Conservation (phyloP, 2,329 filamentous ascomycete genomes). For the Ophiostoma himal-ulmi region DNA sequence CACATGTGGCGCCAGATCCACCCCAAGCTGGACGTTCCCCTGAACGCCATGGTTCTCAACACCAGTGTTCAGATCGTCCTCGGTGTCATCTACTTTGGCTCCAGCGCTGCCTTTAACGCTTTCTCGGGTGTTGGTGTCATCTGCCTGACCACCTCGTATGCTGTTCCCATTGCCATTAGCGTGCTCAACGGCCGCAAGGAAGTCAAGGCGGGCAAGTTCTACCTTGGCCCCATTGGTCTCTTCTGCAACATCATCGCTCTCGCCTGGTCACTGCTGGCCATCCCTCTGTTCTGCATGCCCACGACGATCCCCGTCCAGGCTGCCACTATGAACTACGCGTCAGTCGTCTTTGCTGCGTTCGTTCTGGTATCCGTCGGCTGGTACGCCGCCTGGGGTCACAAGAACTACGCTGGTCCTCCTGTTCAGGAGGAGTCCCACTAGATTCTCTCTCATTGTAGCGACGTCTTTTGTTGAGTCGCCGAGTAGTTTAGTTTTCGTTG, state of each 20-base stretch:
- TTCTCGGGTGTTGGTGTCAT: constrained; percentile 11
- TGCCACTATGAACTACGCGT: constrained; percentile 13
- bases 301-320: constrained; percentile 6
- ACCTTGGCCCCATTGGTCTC: constrained; percentile 10
- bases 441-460: not conserved
- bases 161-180: constrained; percentile 10
- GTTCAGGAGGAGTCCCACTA: constrained; percentile 1
- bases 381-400: constrained; percentile 14
- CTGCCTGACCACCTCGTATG: constrained; percentile 16
- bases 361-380: constrained; percentile 7
- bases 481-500: not conserved
- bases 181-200: constrained; percentile 6
- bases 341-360: constrained; percentile 12
- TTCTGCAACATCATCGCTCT: constrained; percentile 12
- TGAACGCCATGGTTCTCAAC: constrained; percentile 15
- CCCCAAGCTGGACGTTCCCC: constrained; percentile 12
- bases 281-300: constrained; percentile 15
- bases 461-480: not conserved
- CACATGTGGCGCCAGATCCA: constrained; percentile 11
- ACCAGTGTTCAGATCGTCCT: constrained; percentile 6
- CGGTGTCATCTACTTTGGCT: constrained; percentile 16
- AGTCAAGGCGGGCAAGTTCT: constrained; percentile 11
- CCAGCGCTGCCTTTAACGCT: constrained; percentile 13
- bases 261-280: constrained; percentile 12
- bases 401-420: constrained; percentile 10